These are phyloP conservation scores for Zygosaccharomyces gambellarensis DNA, from an alignment of 805 yeast species.

Conservation along the genomic window DNA sequence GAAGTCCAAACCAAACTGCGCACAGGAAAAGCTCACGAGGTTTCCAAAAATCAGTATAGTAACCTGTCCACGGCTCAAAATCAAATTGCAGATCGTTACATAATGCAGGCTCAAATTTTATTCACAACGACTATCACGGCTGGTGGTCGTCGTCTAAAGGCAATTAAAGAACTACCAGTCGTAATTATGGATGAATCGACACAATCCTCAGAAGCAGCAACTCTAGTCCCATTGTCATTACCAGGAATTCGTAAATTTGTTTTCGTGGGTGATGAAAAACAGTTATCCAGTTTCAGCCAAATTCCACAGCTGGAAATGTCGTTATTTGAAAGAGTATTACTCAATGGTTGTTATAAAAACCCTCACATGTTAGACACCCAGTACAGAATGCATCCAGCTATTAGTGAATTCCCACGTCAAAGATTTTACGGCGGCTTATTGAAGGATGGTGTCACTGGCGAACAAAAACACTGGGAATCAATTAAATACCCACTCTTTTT, in stretches of 20 bases:
- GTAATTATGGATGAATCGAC: constrained; percentile 79
- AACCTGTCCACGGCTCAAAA: constrained; percentile 44
- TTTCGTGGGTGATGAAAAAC: constrained; percentile 74
- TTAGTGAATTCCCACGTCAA: constrained; percentile 54
- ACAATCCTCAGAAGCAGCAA: constrained; percentile 68
- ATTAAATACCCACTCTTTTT: constrained; percentile 58
- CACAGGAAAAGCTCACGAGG: constrained; percentile 38
- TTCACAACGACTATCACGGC: constrained; percentile 71
- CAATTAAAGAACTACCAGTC: constrained; percentile 51
- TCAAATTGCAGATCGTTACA: constrained; percentile 44
- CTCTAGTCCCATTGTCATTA: constrained; percentile 66
- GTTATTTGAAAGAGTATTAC: constrained; percentile 59
- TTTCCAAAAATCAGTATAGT: constrained; percentile 45
- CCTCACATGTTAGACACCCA: constrained; percentile 69
- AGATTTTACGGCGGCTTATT: constrained; percentile 47
- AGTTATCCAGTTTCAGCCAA: constrained; percentile 65
- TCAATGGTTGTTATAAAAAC: constrained; percentile 53
- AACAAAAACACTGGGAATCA: constrained; percentile 43
- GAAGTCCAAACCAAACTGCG: constrained; percentile 43
- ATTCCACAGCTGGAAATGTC: constrained; percentile 64
- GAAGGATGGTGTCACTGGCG: constrained; percentile 54
- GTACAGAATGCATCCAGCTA: constrained; percentile 63
- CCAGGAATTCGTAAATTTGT: constrained; percentile 62
- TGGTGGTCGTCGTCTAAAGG: constrained; percentile 60
- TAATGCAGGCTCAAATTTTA: constrained; percentile 63